Percentiles rank a stretch among this genome's conserved stretches.
Conservation (phyloP, 192 early-diverging fungal genomes). For the Podochytrium sp. region DNA sequence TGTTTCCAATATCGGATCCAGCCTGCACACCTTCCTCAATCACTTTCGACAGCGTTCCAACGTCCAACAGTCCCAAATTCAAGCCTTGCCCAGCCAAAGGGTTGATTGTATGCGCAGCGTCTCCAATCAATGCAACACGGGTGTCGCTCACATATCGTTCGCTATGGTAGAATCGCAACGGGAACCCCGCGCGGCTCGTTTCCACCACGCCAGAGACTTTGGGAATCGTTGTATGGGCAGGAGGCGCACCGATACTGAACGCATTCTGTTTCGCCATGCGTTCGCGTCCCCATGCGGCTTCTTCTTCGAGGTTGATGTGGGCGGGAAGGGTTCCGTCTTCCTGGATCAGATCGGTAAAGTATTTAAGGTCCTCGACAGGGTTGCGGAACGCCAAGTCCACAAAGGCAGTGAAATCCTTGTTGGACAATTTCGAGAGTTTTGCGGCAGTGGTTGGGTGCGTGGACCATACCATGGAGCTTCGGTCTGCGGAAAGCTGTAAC, state of each 20-base stretch:
- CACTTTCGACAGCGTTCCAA: constrained; percentile 65
- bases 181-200: constrained; percentile 78
- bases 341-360: constrained; percentile 64
- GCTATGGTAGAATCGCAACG: constrained; percentile 80
- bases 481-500: constrained; percentile 58
- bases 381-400: constrained; percentile 85
- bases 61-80: constrained; percentile 91
- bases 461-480: constrained; percentile 91
- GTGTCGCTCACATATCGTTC: constrained; percentile 70
- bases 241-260: neutral
- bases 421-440: constrained; percentile 64
- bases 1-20: constrained; percentile 83
- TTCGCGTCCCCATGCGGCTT: constrained; percentile 71
- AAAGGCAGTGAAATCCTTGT: constrained; percentile 64
- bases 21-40: constrained; percentile 66
- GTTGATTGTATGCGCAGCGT: constrained; percentile 95
- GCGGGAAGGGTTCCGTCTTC: constrained; percentile 35
- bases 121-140: constrained; percentile 89
- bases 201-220: neutral
- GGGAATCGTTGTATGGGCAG: constrained; percentile 46
- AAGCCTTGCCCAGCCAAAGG: constrained; percentile 97
- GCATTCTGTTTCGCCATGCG: constrained; percentile 21
- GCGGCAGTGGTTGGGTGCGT: constrained; percentile 66
- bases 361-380: constrained; percentile 71
- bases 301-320: constrained; percentile 56